These are phyloP conservation scores for Trichosporon coremiiforme DNA, from an alignment of 1,284 basidiomycete genomes.

Conservation along the genomic window DNA sequence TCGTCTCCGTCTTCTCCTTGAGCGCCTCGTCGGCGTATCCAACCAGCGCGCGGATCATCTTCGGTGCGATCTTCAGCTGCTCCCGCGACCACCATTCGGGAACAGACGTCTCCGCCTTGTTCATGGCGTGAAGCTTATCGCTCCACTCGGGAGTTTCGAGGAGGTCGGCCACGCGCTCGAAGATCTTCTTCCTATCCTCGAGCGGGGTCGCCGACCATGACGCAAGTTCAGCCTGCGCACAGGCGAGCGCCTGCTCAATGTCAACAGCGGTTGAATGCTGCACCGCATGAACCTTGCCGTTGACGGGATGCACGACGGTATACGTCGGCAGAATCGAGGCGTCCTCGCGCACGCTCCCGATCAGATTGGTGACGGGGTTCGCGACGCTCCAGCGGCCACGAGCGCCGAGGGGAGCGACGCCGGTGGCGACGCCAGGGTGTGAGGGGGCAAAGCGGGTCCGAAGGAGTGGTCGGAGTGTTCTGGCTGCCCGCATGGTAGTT, in stretches of 20 bases:
- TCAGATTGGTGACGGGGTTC: slow-evolving; percentile 15
- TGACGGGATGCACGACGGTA: slow-evolving; percentile 31
- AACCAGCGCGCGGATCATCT: slow-evolving; percentile 21
- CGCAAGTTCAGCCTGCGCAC: slow-evolving; percentile 17
- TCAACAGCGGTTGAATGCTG: slow-evolving; percentile 23
- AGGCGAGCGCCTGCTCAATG: slow-evolving; percentile 24
- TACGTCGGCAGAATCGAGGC: slow-evolving; percentile 20
- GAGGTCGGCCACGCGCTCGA: slow-evolving; percentile 24
- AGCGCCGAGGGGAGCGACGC: not conserved
- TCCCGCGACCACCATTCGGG: slow-evolving; percentile 29
- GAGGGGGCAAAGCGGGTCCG: not conserved
- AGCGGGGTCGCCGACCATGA: slow-evolving; percentile 27
- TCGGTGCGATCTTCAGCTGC: slow-evolving; percentile 22
- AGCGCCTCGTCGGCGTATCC: slow-evolving; percentile 29
- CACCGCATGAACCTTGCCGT: slow-evolving; percentile 23
- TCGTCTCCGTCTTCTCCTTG: slow-evolving; percentile 18
- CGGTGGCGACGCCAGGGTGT: not conserved
- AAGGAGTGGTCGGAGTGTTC: slow-evolving; percentile 2
- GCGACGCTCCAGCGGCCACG: not conserved
- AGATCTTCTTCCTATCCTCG: slow-evolving; percentile 23
- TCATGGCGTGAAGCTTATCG: slow-evolving; percentile 24
- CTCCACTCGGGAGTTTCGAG: slow-evolving; percentile 26
- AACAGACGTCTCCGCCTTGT: slow-evolving; percentile 29
- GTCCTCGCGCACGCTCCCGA: not conserved
- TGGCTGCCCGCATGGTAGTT: not conserved